Base-by-base conservation (phyloP, 2,329 filamentous ascomycete species). In the Alternaria viburni region DNA sequence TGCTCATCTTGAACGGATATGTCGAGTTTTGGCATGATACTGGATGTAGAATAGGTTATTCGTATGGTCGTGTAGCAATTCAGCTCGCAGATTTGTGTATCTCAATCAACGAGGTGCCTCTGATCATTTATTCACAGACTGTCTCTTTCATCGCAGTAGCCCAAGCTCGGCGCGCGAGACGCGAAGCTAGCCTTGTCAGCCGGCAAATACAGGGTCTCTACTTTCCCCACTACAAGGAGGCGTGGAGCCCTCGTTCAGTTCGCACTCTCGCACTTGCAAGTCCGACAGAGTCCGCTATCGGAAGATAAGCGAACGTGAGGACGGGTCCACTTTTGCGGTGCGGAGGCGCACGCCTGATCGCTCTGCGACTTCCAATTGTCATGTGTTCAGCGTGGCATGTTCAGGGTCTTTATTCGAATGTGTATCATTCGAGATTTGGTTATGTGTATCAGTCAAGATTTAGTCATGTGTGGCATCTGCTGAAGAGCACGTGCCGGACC, bases 1-100 rank as follows among this genome's bases (percentile, higher is more conserved):
- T 80, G 66, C 41, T 69, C 67, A 23, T 68, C 63, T 50, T 66
- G 57, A 36, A 64, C 32, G 9, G 63, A 68, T 57, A 66, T 58
- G 21, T 64, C 17, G 17, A 68, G 52, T 61, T 68, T 55, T 4
- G 21, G 21, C 21, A 23, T 23, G 3, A 5, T 23, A 5, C 5
- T 5, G 21, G 5, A 23, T 23, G 5, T 5, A 23, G 21, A 23
- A 23, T 1, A 23, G 3, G 21, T 23, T 4, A 23, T 23, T 4
- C 5, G 4, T 23, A 6, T 23, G 3, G 1, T 23, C 21, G 21
- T 23, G 1, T 23, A 23, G 21, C 21, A 4, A 4, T 4, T 2
- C 32, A 36, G 7, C 4, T 9, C 1, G 28, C 3, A 1, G 15
- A 1, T 3, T 41, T 2, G 3, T 1, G 32, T 41, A 1, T 41